phyloP scores from a whole-genome alignment of 805 yeast genomes.

The Ogataea zsoltii region DNA sequence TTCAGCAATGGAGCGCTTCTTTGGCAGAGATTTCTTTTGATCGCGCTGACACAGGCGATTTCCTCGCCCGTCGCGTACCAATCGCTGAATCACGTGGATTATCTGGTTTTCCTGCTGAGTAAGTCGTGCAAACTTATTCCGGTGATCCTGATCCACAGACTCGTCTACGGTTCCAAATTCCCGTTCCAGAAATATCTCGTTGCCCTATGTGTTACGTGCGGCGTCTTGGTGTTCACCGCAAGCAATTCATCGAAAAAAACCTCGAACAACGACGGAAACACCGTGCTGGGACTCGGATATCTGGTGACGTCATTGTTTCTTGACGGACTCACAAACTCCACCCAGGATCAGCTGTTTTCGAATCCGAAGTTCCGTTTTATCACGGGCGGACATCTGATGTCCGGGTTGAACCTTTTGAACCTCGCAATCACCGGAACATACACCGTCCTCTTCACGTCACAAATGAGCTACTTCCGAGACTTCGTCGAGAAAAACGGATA shows the following conservation, averaged over 20 bases:
- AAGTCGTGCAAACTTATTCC: slow-evolving; percentile 94
- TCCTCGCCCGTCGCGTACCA: slow-evolving; percentile 83
- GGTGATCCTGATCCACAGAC: slow-evolving; percentile 80
- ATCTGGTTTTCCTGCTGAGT: slow-evolving; percentile 79
- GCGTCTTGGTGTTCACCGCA: slow-evolving; percentile 77
- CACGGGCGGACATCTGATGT: slow-evolving; percentile 89
- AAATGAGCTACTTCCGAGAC: slow-evolving; percentile 46
- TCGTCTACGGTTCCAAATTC: slow-evolving; percentile 68
- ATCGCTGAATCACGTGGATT: slow-evolving; percentile 80
- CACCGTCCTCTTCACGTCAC: slow-evolving; percentile 46
- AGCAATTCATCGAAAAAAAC: slow-evolving; percentile 22
- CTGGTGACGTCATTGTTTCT: slow-evolving; percentile 65
- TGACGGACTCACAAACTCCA: slow-evolving; percentile 91
- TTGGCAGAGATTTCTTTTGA: slow-evolving; percentile 42
- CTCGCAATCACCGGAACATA: slow-evolving; percentile 50
- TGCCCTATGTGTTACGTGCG: slow-evolving; percentile 75
- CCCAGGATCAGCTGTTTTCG: slow-evolving; percentile 84
- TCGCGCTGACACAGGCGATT: slow-evolving; percentile 73
- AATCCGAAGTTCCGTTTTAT: slow-evolving; percentile 40
- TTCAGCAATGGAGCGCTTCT: slow-evolving; percentile 33
- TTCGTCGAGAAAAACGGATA: slow-evolving; percentile 54
- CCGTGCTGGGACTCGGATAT: slow-evolving; percentile 58
- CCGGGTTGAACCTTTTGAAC: slow-evolving; percentile 54
- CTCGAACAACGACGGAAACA: slow-evolving; percentile 42
- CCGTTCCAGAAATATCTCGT: slow-evolving; percentile 77